Conservation (phyloP, 176 grass and related monocot species). For the Saccharum officinarum region DNA sequence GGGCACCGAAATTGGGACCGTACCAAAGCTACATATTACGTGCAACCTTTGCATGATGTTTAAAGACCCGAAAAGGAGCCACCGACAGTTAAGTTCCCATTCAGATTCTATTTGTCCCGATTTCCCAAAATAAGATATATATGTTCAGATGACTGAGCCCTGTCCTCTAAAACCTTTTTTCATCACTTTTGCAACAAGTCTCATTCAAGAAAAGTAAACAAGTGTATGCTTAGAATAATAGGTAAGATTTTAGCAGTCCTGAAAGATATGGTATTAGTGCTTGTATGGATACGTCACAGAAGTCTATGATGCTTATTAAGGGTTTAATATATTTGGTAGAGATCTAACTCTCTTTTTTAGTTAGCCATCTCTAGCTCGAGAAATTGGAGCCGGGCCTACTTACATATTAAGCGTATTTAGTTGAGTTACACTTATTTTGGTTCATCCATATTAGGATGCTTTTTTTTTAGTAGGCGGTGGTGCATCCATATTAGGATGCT, state of each 20-base stretch:
- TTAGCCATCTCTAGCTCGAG: not conserved
- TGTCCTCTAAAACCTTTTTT: not conserved
- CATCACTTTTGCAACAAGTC: not conserved
- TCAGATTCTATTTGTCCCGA: not conserved
- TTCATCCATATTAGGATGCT: too few species aligned
- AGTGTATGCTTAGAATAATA: not conserved
- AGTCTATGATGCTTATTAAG: not conserved
- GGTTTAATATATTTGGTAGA: not conserved
- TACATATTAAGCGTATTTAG: not conserved
- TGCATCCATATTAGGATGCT: too few species aligned
- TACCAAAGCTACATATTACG: not conserved
- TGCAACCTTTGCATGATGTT: not conserved
- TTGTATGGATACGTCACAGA: not conserved
- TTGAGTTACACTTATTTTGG: not conserved
- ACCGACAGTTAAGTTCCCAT: constrained; percentile 23
- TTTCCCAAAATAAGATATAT: not conserved
- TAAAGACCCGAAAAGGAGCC: not conserved
- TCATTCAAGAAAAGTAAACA: constrained; percentile 1
- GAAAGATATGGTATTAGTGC: not conserved
- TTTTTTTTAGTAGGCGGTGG: too few species aligned
- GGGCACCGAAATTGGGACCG: not conserved
- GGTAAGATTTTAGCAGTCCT: not conserved
- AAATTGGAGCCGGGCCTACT: not conserved
- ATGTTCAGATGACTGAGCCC: not conserved
- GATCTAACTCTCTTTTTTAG: not conserved